Conservation (phyloP, 2,329 filamentous ascomycete species). For the Venturia pyrina region DNA sequence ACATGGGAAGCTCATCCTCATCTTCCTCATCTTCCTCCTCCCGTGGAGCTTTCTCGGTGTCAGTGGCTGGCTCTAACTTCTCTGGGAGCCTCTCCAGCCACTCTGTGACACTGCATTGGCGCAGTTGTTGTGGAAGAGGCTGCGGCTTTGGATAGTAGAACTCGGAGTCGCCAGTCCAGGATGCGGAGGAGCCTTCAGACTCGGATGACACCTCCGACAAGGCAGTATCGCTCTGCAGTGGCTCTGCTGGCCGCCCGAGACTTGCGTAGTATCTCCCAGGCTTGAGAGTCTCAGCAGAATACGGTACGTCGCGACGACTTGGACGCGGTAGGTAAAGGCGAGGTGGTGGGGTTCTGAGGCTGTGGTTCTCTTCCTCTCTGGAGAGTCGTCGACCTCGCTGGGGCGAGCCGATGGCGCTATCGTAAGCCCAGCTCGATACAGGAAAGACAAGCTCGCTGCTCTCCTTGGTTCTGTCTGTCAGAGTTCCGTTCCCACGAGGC, state of each 20-base stretch:
- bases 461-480: neutral
- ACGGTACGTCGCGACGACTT: neutral
- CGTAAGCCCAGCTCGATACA: neutral
- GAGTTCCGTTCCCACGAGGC: neutral
- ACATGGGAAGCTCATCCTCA: neutral
- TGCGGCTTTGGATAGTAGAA: conserved; percentile 7
- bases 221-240: neutral
- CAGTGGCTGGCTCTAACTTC: neutral
- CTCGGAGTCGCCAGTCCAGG: conserved; percentile 9
- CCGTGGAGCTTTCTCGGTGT: neutral
- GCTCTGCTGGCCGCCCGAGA: neutral
- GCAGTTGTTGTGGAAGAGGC: neutral
- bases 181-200: conserved; percentile 1
- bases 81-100: conserved; percentile 8
- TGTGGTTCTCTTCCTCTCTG: neutral
- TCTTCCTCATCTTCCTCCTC: neutral
- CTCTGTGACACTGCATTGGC: conserved; percentile 5
- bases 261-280: neutral
- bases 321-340: neutral
- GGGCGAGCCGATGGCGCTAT: neutral
- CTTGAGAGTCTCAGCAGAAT: neutral
- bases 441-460: neutral
- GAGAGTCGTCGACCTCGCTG: neutral
- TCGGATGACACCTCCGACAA: neutral
- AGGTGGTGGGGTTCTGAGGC: neutral